Base-by-base conservation (phyloP, 768 basidiomycete species). In the Roridomyces roridus region DNA sequence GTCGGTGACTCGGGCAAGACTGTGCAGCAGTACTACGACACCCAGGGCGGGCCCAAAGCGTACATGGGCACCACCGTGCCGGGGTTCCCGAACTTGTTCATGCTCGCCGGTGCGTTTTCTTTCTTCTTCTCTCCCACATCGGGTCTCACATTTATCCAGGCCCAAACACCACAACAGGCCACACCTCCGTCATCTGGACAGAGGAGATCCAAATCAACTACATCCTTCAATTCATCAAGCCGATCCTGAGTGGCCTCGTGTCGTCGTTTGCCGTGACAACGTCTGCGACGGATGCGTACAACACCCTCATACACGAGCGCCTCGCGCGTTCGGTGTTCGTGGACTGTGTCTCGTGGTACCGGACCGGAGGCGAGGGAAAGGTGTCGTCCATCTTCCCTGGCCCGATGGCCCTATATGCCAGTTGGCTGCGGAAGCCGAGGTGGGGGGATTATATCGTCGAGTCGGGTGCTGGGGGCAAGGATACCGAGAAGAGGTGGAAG, bases 91-190 rank as follows among this genome's bases (percentile, higher is more conserved):
- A 82, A 82, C 56, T 72, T 79, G 51, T 80, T 69, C 60, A 65
- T 72, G 18, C 45, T 81, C 4, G 65, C 69, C 20, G 82, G 80
- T 77, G 37, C 28, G 70, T n/a, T n/a, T n/a, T n/a, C n/a, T n/a
- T n/a, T n/a, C n/a, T n/a, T n/a, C n/a, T n/a, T n/a, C n/a, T n/a
- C n/a, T n/a, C n/a, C n/a, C n/a, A n/a, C n/a, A n/a, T n/a, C n/a
- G n/a, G n/a, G n/a, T n/a, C n/a, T n/a, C n/a, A n/a, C n/a, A n/a
- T n/a, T n/a, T n/a, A n/a, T n/a, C n/a, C 51, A 83, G 82, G 82
- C 0, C 85, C 86, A 4, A 88, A 88, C 65, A 78, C 78, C 31
- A 79, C 79, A 25, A 75, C 81, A 7, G 85, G 85, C 14, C 85
- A 86, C 61, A 81, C 80, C 9, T 86, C 85, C 24, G 75, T 83